phyloP scores from a whole-genome alignment of 371 early-diverging fungal genomes.

The Mucor circinelloides region DNA sequence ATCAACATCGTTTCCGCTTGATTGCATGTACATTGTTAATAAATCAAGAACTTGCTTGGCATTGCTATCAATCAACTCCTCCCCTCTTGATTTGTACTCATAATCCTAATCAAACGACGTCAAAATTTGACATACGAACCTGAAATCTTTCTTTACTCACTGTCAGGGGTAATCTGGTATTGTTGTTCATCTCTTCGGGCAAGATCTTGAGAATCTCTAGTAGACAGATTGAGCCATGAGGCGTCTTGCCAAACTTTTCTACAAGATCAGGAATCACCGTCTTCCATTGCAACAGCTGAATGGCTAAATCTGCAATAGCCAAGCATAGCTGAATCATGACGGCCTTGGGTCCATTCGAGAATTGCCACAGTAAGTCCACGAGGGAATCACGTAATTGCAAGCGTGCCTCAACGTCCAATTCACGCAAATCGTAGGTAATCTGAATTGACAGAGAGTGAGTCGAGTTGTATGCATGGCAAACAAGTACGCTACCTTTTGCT shows the following conservation, averaged over 20 bases:
- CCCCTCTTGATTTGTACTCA: slow-evolving; percentile 60
- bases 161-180: slow-evolving; percentile 65
- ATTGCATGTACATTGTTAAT: slow-evolving; percentile 67
- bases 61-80: slow-evolving; percentile 66
- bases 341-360: slow-evolving; percentile 56
- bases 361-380: slow-evolving; percentile 58
- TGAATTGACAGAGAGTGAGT: slow-evolving; percentile 20
- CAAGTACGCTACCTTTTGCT: slow-evolving; percentile 86
- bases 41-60: slow-evolving; percentile 67
- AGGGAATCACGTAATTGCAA: slow-evolving; percentile 82
- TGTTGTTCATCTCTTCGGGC: slow-evolving; percentile 84
- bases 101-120: slow-evolving; percentile 46
- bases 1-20: slow-evolving; percentile 54
- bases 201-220: slow-evolving; percentile 83
- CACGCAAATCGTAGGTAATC: slow-evolving; percentile 80
- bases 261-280: slow-evolving; percentile 75
- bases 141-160: slow-evolving; percentile 30
- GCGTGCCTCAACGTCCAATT: slow-evolving; percentile 70
- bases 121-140: neutral
- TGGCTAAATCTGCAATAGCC: slow-evolving; percentile 83
- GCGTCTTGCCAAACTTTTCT: slow-evolving; percentile 58
- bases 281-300: slow-evolving; percentile 84
- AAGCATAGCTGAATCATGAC: slow-evolving; percentile 85
- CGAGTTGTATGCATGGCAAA: neutral
- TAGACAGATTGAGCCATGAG: slow-evolving; percentile 47